Evolutionary conservation across 805 yeast species (phyloP).

Genomic region (Ogataea pignaliae): DNA sequence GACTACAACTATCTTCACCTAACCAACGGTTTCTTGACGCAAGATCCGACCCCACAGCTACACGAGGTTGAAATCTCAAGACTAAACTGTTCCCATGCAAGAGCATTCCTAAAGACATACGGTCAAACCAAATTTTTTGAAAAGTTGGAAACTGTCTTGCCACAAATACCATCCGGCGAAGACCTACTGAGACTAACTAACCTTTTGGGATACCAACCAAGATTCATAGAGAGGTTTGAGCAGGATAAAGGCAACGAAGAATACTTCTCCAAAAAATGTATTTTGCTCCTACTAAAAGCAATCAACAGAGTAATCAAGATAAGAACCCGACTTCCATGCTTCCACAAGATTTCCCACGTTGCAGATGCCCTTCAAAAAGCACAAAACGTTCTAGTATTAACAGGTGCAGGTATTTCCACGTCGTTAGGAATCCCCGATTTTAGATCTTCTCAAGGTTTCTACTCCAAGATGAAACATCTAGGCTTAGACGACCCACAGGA

Average conservation of each 20-base stretch:
- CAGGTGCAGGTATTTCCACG: constrained; percentile 94
- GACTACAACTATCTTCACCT: constrained; percentile 4
- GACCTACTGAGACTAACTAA: constrained; percentile 55
- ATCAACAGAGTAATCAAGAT: constrained; percentile 57
- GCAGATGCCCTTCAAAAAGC: constrained; percentile 50
- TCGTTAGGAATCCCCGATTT: constrained; percentile 90
- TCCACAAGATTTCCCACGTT: constrained; percentile 57
- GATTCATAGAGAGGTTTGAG: constrained; percentile 10
- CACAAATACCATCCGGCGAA: constrained; percentile 53
- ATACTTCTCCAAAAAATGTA: constrained; percentile 23
- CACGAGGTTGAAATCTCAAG: constrained; percentile 30
- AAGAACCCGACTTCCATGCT: constrained; percentile 49
- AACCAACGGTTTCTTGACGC: constrained; percentile 8
- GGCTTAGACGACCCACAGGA: constrained; percentile 87
- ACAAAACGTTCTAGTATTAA: constrained; percentile 61
- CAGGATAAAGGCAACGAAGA: constrained; percentile 8
- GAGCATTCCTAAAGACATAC: constrained; percentile 49
- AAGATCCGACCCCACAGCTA: constrained; percentile 16
- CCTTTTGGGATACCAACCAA: constrained; percentile 52
- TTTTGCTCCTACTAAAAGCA: constrained; percentile 55
- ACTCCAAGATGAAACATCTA: constrained; percentile 59
- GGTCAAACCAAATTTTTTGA: constrained; percentile 62
- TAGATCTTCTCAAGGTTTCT: constrained; percentile 83
- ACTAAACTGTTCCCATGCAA: constrained; percentile 41
- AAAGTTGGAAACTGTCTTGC: constrained; percentile 41